Evolutionary conservation across 768 basidiomycete genomes (phyloP), one percentile per base, ranked within the genome.

Genomic region (Crepidotus variabilis): DNA sequence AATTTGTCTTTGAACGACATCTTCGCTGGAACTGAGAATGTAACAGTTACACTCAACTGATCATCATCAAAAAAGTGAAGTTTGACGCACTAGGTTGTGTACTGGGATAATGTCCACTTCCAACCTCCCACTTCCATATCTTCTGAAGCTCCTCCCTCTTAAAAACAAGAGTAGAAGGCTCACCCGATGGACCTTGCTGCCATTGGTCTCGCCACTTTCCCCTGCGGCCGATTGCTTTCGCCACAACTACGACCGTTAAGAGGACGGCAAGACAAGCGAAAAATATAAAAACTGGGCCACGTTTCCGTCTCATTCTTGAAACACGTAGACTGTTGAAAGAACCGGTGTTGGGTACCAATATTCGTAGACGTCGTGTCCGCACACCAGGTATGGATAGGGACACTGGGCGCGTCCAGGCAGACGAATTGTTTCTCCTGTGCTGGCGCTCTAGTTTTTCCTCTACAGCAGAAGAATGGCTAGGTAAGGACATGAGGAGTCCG

Each of bases 81-180:
- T 10, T 53, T 34, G 48, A 71, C 90, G 67, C 71, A 90, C 91
- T 82, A 50, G 79, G 78, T 51, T 81, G 77, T 49, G 73, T 75
- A 67, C 88, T 90, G 21, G 94, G 94, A 73, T 88, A 90, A 72
- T 95, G 93, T 6, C 94, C 94, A 61, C 90, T 89, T 43, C 85
- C 80, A 55, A 97, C 80, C 75, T 96, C 94, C 94, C 94, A 97
- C 59, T 84, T 81, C 94, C 94, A 97, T 67, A 98, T 88, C 67
- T 83, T 79, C 68, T 88, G 88, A 28, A 95, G 69, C 64, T 94
- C 88, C 43, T 85, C 77, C 23, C 85, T 77, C 39, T 75, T 73
- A 62, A 83, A 92, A 35, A 90, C 87, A 23, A 92, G 78, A 35
- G 90, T 90, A 1, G 89, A 74, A 14, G 82, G 73, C 33, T 86